Evolutionary conservation across 768 basidiomycete species (phyloP).

Genomic region (Lentinula sp.): DNA sequence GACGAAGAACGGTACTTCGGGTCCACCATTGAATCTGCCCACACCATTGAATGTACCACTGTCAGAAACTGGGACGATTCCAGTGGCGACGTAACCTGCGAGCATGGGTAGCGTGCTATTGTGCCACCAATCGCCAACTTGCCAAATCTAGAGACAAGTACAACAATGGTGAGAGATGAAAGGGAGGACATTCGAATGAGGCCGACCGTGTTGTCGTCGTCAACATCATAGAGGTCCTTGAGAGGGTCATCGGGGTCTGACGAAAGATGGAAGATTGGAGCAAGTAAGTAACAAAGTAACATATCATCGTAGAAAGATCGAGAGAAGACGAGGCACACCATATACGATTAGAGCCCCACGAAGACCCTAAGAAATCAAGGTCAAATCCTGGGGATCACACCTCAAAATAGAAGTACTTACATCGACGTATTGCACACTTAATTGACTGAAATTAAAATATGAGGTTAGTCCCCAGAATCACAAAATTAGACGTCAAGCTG

Average conservation of each 20-base stretch:
- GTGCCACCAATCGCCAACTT: conserved; percentile 25
- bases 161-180: not conserved
- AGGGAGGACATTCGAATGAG: not conserved
- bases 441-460: conserved; percentile 17
- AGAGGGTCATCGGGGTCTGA: conserved; percentile 34
- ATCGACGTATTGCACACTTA: conserved; percentile 30
- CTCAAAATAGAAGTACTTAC: conserved; percentile 6
- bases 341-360: conserved; percentile 28
- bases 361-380: conserved; percentile 15
- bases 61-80: conserved; percentile 24
- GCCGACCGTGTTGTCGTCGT: conserved; percentile 20
- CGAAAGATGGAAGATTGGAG: not conserved
- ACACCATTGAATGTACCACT: conserved; percentile 21
- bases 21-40: conserved; percentile 34
- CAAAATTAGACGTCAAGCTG: not conserved
- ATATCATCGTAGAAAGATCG: too few relatives aligned
- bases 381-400: not conserved
- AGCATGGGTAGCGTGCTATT: conserved; percentile 17
- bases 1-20: conserved; percentile 19
- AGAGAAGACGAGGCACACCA: conserved; percentile 12
- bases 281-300: not conserved
- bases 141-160: not conserved
- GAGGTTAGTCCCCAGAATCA: not conserved
- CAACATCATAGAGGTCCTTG: conserved; percentile 35
- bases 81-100: conserved; percentile 13